Conservation (phyloP, 805 yeast species). For the Kurtzmaniella fragi region DNA sequence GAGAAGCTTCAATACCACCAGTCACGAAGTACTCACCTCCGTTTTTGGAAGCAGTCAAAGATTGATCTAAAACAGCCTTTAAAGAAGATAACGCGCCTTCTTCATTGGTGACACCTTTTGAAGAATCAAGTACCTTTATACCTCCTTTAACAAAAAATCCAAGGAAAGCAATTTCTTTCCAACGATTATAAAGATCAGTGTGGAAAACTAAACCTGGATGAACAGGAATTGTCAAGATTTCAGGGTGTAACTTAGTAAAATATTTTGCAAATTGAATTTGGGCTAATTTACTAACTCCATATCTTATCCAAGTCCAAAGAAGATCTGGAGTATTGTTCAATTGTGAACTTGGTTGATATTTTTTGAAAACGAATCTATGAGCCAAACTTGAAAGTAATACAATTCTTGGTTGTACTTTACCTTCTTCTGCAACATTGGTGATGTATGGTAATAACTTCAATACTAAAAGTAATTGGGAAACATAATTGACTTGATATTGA, state of each 20-base stretch:
- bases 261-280: slow-evolving; percentile 25
- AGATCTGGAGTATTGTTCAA: slow-evolving; percentile 21
- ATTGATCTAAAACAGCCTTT: slow-evolving; percentile 26
- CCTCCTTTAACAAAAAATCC: slow-evolving; percentile 15
- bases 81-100: slow-evolving; percentile 31
- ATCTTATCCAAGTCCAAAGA: slow-evolving; percentile 26
- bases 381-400: slow-evolving; percentile 29
- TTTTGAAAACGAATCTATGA: slow-evolving; percentile 20
- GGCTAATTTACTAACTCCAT: slow-evolving; percentile 31
- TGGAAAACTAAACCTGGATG: slow-evolving; percentile 36
- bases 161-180: slow-evolving; percentile 19
- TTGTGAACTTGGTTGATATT: slow-evolving; percentile 19
- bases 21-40: slow-evolving; percentile 26
- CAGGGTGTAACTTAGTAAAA: slow-evolving; percentile 22
- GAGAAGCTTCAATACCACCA: slow-evolving; percentile 24
- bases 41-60: slow-evolving; percentile 14
- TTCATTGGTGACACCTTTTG: slow-evolving; percentile 26
- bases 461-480: slow-evolving; percentile 31
- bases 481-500: slow-evolving; percentile 37
- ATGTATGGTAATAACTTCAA: slow-evolving; percentile 23
- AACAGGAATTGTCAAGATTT: slow-evolving; percentile 27
- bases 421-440: slow-evolving; percentile 12
- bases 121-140: slow-evolving; percentile 10
- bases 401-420: slow-evolving; percentile 21
- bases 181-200: slow-evolving; percentile 27